Evolutionary conservation across 176 grass and related monocot species (phyloP).

Genomic region (Bothriochloa decipiens): DNA sequence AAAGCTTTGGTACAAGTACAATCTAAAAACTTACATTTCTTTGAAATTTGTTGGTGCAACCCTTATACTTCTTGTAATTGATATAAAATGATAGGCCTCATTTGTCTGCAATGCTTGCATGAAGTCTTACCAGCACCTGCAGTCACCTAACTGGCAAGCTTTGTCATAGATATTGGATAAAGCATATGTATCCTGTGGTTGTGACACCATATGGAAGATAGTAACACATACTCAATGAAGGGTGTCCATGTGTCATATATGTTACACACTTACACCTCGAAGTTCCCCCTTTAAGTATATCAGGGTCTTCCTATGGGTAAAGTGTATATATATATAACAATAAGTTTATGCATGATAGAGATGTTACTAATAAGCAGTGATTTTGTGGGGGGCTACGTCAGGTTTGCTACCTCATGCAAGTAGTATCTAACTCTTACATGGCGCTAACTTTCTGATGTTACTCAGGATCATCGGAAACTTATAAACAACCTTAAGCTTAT

Average conservation of each 20-base stretch:
- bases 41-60: not conserved
- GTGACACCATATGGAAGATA: constrained; percentile 16
- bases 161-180: not conserved
- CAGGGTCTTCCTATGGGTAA: not conserved
- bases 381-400: not conserved
- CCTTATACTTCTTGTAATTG: not conserved
- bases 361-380: not conserved
- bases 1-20: constrained; percentile 12
- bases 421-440: constrained; percentile 12
- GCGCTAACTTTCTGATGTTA: constrained; percentile 26
- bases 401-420: constrained; percentile 1
- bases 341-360: constrained; percentile 8
- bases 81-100: not conserved
- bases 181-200: not conserved
- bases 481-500: constrained; percentile 91
- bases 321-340: not conserved
- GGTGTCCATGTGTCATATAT: not conserved
- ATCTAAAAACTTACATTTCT: constrained; percentile 2
- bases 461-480: constrained; percentile 86
- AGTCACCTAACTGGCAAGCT: constrained; percentile 9
- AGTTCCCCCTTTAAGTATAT: not conserved
- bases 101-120: not conserved
- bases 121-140: not conserved
- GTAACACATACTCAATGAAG: constrained; percentile 1
- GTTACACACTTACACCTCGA: not conserved